Evolutionary conservation across 2,329 filamentous ascomycete species (phyloP).

Genomic region (Verticillium tricorpus): DNA sequence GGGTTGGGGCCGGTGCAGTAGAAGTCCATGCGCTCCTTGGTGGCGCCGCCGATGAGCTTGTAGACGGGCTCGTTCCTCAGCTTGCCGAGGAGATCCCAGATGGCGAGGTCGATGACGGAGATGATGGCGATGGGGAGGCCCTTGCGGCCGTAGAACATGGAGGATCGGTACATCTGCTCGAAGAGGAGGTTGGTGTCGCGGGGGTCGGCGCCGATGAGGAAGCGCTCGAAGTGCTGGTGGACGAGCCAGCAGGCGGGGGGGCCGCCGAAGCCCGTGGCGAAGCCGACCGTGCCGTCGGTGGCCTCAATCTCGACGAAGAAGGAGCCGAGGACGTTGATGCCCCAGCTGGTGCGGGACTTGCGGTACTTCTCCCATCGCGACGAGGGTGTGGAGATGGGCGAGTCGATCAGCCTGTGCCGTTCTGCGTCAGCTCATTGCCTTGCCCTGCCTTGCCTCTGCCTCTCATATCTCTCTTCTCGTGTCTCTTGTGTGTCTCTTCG

Average conservation of each 20-base stretch:
- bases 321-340: slow-evolving; percentile 90
- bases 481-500: background rate
- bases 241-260: slow-evolving; percentile 93
- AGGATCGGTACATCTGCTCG: slow-evolving; percentile 93
- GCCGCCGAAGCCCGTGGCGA: slow-evolving; percentile 90
- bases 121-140: slow-evolving; percentile 87
- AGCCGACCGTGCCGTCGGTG: slow-evolving; percentile 85
- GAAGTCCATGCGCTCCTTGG: slow-evolving; percentile 76
- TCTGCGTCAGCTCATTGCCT: slow-evolving; percentile 26
- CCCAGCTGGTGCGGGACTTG: slow-evolving; percentile 84
- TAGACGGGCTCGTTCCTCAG: slow-evolving; percentile 90
- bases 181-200: slow-evolving; percentile 88
- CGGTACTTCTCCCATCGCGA: slow-evolving; percentile 86
- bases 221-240: slow-evolving; percentile 88
- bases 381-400: slow-evolving; percentile 88
- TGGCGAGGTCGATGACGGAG: slow-evolving; percentile 85
- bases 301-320: slow-evolving; percentile 89
- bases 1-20: slow-evolving; percentile 94
- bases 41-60: slow-evolving; percentile 89
- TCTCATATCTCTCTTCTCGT: background rate
- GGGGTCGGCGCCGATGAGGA: slow-evolving; percentile 83
- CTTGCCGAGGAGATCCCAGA: slow-evolving; percentile 92
- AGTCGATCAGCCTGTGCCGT: slow-evolving; percentile 74
- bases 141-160: slow-evolving; percentile 96
- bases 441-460: no score